Conservation (phyloP, 2,329 filamentous ascomycete species). For the Pseudopithomyces maydicus region DNA sequence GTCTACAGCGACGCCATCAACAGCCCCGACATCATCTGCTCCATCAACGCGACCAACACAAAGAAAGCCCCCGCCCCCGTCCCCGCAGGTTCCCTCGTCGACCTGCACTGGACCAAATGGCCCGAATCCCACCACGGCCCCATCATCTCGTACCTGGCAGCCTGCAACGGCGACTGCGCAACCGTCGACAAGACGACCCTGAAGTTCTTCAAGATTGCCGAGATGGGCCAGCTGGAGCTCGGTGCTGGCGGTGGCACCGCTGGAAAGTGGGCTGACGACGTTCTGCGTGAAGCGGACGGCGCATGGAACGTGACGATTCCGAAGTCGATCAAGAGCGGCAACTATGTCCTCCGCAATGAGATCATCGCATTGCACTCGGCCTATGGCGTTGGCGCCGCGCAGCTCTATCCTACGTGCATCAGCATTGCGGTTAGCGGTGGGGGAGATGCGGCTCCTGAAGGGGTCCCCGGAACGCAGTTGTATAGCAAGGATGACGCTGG, state of each 20-base stretch:
- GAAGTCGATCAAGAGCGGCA: conserved; percentile 56
- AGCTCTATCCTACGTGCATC: conserved; percentile 57
- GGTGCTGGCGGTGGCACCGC: conserved; percentile 54
- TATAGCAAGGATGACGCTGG: conserved; percentile 64
- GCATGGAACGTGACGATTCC: conserved; percentile 59
- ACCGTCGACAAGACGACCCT: conserved; percentile 41
- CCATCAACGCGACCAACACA: conserved; percentile 1
- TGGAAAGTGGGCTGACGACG: conserved; percentile 61
- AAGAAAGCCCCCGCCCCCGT: not conserved
- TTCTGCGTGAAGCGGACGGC: conserved; percentile 54
- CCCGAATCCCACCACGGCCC: conserved; percentile 25
- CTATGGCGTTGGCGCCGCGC: conserved; percentile 49
- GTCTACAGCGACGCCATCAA: conserved; percentile 2
- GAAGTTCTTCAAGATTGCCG: conserved; percentile 68
- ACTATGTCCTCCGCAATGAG: conserved; percentile 66
- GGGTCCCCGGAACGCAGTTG: conserved; percentile 56
- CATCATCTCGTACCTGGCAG: conserved; percentile 26
- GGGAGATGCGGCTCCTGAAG: conserved; percentile 53
- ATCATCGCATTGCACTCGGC: conserved; percentile 65
- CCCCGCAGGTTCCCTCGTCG: not conserved
- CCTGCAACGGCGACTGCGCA: conserved; percentile 14
- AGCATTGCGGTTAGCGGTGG: conserved; percentile 64
- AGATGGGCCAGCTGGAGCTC: conserved; percentile 15
- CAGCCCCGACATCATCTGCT: conserved; percentile 5
- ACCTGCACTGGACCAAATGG: conserved; percentile 10